These are phyloP conservation scores for Penicillium sclerotigenum DNA, from an alignment of 2,329 filamentous ascomycete genomes.

Conservation along the genomic window DNA sequence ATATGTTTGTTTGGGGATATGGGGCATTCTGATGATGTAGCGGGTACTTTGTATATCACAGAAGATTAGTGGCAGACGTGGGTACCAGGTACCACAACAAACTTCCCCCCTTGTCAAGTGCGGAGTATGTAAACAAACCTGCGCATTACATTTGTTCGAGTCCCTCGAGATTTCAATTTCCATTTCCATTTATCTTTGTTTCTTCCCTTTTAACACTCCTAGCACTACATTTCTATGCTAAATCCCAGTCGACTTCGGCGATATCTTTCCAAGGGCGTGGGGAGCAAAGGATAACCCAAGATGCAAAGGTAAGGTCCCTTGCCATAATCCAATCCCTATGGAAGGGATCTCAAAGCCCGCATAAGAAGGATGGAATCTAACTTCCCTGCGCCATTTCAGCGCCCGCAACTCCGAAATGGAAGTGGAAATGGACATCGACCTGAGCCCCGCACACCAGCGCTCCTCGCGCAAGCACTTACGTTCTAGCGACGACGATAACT, in stretches of 20 bases:
- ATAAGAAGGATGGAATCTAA: constrained; percentile 12
- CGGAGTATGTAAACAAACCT: constrained; percentile 27
- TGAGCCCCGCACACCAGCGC: constrained; percentile 15
- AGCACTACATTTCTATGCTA: constrained; percentile 4
- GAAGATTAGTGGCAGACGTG: neutral
- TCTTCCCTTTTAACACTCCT: neutral
- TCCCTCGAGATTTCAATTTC: neutral
- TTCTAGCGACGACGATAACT: constrained; percentile 19
- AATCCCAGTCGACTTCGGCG: neutral
- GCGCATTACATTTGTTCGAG: constrained; percentile 1
- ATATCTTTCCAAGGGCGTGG: constrained; percentile 15
- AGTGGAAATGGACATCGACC: constrained; percentile 16
- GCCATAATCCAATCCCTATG: neutral
- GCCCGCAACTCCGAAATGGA: constrained; percentile 5
- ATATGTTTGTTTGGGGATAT: neutral
- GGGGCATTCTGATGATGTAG: constrained; percentile 8
- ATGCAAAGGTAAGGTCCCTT: constrained; percentile 19
- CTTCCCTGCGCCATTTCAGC: constrained; percentile 7
- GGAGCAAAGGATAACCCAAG: constrained; percentile 10
- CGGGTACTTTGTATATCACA: constrained; percentile 6
- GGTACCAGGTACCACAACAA: constrained; percentile 24
- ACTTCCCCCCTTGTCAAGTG: constrained; percentile 24
- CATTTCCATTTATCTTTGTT: neutral
- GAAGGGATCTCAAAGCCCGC: constrained; percentile 2
- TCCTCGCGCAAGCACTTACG: constrained; percentile 33